Percentiles rank a stretch among this genome's conserved stretches.
These are phyloP conservation scores for Colletotrichum spaethianum DNA, from an alignment of 2,329 filamentous ascomycete species.

Conservation along the genomic window DNA sequence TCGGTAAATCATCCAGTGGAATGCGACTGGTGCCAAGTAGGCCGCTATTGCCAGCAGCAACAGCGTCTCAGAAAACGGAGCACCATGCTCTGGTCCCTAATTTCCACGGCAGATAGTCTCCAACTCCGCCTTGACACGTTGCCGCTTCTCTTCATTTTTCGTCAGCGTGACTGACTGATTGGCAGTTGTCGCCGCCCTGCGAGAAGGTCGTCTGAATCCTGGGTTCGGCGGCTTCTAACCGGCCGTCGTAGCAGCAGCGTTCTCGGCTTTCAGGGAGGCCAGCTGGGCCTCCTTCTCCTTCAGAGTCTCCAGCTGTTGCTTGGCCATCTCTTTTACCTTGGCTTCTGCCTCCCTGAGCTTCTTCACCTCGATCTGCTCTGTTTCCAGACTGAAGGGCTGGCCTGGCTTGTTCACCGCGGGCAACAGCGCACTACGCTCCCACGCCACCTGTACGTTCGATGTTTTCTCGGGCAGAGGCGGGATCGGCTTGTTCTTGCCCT, in stretches of 20 bases:
- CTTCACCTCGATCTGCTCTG: slow-evolving; percentile 75
- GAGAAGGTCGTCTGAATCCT: slow-evolving; percentile 6
- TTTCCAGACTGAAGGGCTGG: slow-evolving; percentile 81
- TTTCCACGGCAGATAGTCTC: background rate
- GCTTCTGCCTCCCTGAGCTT: slow-evolving; percentile 74
- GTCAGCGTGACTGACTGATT: background rate
- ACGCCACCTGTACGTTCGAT: slow-evolving; percentile 50
- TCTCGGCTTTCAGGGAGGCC: slow-evolving; percentile 71
- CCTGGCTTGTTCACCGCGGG: slow-evolving; percentile 76
- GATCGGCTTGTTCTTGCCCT: slow-evolving; percentile 66
- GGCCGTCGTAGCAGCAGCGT: slow-evolving; percentile 60
- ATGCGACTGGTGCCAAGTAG: background rate
- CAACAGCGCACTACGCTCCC: slow-evolving; percentile 81
- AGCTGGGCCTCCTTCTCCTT: slow-evolving; percentile 76
- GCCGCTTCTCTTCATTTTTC: background rate
- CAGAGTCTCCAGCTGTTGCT: slow-evolving; percentile 71
- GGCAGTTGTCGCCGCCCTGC: slow-evolving; percentile 2
- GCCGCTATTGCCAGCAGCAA: background rate
- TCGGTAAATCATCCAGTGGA: too few species aligned
- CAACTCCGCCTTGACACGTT: slow-evolving; percentile 14
- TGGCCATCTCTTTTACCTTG: slow-evolving; percentile 73
- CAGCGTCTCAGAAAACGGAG: background rate
- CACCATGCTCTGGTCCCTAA: background rate
- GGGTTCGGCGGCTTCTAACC: slow-evolving; percentile 33
- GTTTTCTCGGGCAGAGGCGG: slow-evolving; percentile 51